Base-by-base conservation (phyloP, 441 rosid genomes). In the Arabidopsis lyrata region DNA sequence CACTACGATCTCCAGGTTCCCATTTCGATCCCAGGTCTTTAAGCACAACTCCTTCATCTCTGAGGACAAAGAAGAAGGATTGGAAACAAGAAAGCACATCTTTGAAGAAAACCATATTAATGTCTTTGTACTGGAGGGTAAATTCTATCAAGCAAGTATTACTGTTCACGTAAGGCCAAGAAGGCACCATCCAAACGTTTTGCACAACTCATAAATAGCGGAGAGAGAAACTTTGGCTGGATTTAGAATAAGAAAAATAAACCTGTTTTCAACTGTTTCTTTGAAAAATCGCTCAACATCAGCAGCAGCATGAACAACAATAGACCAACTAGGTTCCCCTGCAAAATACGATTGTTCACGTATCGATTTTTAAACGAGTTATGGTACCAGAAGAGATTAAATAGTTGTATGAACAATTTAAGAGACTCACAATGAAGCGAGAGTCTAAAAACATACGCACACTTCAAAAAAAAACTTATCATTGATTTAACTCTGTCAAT, bases 1-100 rank as follows among this genome's bases (percentile, higher is more conserved):
- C 98, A 86, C 96, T 95, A 62, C 98, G 91, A 75, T 95, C 99
- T 78, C 96, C 81, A 35, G 99, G 99, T 78, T 95, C 99, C 99
- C 98, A 95, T 80, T 89, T 95, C 13, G 97, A 95, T 67, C 84
- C 88, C 72, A 92, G 88, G 81, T 92, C 99, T 76, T 95, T 95
- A 53, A 95, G 63, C 53, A 92, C 83, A 73, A 95, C 77, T 71
- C 99, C 99, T 86, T 95, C 99, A 81, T 92, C 96, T 77, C 98
- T 95, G 82, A 36, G 70, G 66, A 61, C 20, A 73, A 67, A 48
- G 2, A 62, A 47, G 5, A 53, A 61, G 9, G 12, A 73, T 61
- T 29, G 32, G 44, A 39, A 56, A 49, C 66, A 14, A 14, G 18
- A 70, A 39, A 50, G 18, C 55, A 36, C 35, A 29, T 67, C n/a